Base-by-base conservation (phyloP, 225 moss, liverwort and hornwort species). In the Pleurozium schreberi region DNA sequence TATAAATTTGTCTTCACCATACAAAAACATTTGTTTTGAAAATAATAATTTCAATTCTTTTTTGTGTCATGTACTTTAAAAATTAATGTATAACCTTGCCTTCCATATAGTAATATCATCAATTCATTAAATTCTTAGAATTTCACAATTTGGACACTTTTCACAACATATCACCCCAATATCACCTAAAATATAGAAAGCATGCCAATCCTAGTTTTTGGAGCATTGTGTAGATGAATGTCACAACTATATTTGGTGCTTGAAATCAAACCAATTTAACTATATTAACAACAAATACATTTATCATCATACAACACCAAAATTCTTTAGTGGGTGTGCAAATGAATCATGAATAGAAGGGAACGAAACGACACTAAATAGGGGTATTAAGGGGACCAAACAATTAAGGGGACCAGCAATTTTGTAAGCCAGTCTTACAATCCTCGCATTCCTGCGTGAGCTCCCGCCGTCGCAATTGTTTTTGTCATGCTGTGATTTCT, bases 151-250 rank as follows among this genome's bases (percentile, higher is more conserved):
- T 57, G 1, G 40, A 1, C 13, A 42, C 27, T 42, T 59, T 30
- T 59, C 12, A 80, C 18, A 40, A 28, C 0, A 10, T 59, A 59
- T 59, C 59, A 23, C 1, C 22, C 22, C 8, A 22, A 10, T 3
- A 38, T 3, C 2, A 0, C 2, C 0, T 27, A 2, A 27, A 57
- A 80, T 18, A 3, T 30, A 80, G 9, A 59, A 20, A 42, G 1
- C 20, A 80, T 60, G 31, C 12, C 42, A 80, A 80, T 27, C 42
- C 9, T 42, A 42, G 0, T 60, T 60, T 80, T 31, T 6, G 11
- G 8, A 13, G 19, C 1, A 0, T 80, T 30, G 40, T 57, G 0
- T 27, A 27, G 3, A 40, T 18, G 5, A n/a, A n/a, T 27, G 11
- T 80, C 12, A 18, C 28, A n/a, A n/a, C 8, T 21, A 57, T 19